Conservation (phyloP, 2,329 filamentous ascomycete genomes). For the Colletotrichum tropicicola region DNA sequence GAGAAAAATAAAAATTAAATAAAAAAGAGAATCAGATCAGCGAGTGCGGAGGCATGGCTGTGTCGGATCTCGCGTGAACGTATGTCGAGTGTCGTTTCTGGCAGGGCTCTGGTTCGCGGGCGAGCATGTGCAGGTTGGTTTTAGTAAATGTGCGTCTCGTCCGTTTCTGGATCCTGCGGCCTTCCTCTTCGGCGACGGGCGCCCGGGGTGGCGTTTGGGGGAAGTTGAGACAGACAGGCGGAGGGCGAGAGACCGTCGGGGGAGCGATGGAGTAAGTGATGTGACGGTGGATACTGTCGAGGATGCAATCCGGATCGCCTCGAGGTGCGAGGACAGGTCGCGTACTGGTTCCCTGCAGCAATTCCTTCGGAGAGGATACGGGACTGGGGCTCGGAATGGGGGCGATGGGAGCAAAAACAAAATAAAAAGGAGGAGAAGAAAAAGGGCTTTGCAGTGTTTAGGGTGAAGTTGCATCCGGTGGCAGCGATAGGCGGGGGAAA, state of each 20-base stretch:
- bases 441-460: slow-evolving; percentile 4
- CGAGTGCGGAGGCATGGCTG: slow-evolving; percentile 26
- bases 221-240: slow-evolving; percentile 10
- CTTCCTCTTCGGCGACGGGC: slow-evolving; percentile 4
- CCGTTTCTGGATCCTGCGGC: slow-evolving; percentile 13
- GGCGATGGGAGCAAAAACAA: neutral
- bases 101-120: slow-evolving; percentile 11
- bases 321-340: slow-evolving; percentile 1
- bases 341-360: slow-evolving; percentile 5
- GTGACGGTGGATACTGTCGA: slow-evolving; percentile 9
- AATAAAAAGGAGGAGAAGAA: neutral
- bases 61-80: slow-evolving; percentile 14
- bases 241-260: neutral
- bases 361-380: neutral
- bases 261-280: neutral
- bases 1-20: neutral
- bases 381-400: neutral
- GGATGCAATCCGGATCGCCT: slow-evolving; percentile 22
- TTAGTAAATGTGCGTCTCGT: slow-evolving; percentile 14
- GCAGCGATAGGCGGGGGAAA: slow-evolving; percentile 21
- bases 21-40: slow-evolving; percentile 18
- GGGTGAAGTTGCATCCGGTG: slow-evolving; percentile 25
- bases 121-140: slow-evolving; percentile 21
- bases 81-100: slow-evolving; percentile 8
- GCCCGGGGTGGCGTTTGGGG: slow-evolving; percentile 14